A percentile compares a stretch with the other conserved stretches of the same genome.
Evolutionary conservation across 148 eudicot genomes (phyloP).

Genomic region (Rheum nobile): DNA sequence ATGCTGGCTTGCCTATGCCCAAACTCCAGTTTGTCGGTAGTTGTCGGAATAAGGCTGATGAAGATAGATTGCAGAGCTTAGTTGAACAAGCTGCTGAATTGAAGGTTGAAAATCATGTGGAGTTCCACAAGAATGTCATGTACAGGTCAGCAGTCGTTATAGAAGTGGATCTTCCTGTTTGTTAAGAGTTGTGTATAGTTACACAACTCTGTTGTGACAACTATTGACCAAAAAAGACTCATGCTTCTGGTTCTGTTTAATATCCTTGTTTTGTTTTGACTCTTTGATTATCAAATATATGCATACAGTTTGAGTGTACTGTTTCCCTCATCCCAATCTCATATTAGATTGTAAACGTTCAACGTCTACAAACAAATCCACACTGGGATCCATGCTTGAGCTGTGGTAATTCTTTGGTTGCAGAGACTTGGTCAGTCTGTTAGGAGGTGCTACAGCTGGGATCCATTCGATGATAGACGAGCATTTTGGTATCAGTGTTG

Average conservation of each 20-base stretch:
- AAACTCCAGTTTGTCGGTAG: constrained; percentile 91
- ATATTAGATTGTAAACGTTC: background rate
- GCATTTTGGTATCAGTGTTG: constrained; percentile 94
- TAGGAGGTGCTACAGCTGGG: constrained; percentile 72
- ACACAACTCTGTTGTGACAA: too few relatives aligned
- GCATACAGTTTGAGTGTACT: background rate
- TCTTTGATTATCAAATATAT: background rate
- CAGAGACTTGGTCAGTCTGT: constrained; percentile 78
- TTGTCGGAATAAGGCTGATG: constrained; percentile 85
- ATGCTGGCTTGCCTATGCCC: constrained; percentile 45
- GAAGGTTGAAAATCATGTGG: constrained; percentile 66
- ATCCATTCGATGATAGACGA: constrained; percentile 93
- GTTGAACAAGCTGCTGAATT: constrained; percentile 58
- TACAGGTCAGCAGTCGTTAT: constrained; percentile 47
- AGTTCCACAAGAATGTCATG: constrained; percentile 74
- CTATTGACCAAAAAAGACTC: background rate
- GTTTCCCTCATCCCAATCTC: too few relatives aligned
- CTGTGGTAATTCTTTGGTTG: background rate
- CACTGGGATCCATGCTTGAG: background rate
- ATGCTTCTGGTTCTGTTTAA: background rate
- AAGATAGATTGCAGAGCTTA: constrained; percentile 67
- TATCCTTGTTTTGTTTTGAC: background rate
- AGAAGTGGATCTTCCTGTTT: background rate
- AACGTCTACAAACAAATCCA: background rate
- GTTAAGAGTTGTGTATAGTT: too few relatives aligned